Base-by-base conservation (phyloP, 1,284 basidiomycete genomes). In the Leccinum subrobustum region DNA sequence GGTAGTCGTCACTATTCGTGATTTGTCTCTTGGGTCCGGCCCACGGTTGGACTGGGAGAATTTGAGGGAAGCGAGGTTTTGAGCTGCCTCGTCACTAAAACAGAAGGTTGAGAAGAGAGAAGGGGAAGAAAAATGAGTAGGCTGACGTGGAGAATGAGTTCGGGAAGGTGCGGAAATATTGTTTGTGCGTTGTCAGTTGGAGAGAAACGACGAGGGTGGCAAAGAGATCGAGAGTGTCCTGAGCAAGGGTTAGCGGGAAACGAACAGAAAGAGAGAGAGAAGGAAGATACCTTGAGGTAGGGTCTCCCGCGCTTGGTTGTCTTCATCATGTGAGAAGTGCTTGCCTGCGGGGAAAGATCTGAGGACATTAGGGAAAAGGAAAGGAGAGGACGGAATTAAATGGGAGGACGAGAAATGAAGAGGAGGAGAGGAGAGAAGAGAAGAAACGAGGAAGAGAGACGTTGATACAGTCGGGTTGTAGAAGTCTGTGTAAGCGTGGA, bases 11-110 rank as follows among this genome's bases (percentile, higher is more conserved):
- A 99, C 91, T 74, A 99, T 95, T 70, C 96, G 89, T 75, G 92
- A 88, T 64, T 95, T 95, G 78, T 99, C 96, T 78, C 94, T 92
- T 62, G 97, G 96, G 83, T 99, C 97, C 69, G 96, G 93, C 62
- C 93, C 91, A 68, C 97, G 94, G 78, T 96, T 97, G 58, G 96
- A 98, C 80, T 99, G 97, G 25, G 96, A 96, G 75, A 99, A 99
- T 77, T 98, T 98, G 73, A 99, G 88, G 3, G 94, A 95, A 33
- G 95, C 91, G 48, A 99, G 81, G 74, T 99, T 98, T 71, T 87
- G 84, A 16, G 93, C 94, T 7, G 96, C 96, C 77, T 98, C 96
- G 74, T 99, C 96, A 64, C 94, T 96, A 68, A n/a, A 51, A 57
- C 54, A 64, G 61, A 56, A 50, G 61, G 65, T 66, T 66, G 33